phyloP scores from a whole-genome alignment of 257 asterid genomes.

The Ligustrum vulgare region DNA sequence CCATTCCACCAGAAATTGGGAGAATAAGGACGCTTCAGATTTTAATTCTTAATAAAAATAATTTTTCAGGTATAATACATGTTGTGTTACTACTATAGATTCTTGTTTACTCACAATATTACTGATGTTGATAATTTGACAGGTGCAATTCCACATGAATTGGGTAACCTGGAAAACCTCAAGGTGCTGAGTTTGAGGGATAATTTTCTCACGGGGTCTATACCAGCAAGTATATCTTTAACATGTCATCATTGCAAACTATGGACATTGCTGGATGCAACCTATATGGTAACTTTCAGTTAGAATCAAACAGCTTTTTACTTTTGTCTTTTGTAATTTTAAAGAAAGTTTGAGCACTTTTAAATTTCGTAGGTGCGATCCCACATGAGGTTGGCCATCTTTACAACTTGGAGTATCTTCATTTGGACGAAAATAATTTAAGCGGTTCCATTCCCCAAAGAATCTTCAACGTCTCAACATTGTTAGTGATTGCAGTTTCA shows the following conservation, averaged over 20 bases:
- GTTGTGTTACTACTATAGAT: too few species aligned
- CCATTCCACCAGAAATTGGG: slow-evolving; percentile 26
- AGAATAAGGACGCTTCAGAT: slow-evolving; percentile 12
- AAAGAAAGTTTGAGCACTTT: neutral
- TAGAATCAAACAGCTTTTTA: slow-evolving; percentile 14
- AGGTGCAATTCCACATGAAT: neutral
- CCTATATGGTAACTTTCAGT: slow-evolving; percentile 2
- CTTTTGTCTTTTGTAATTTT: neutral
- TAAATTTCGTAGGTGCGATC: slow-evolving; percentile 22
- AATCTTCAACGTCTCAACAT: too few species aligned
- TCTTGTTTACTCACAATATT: neutral
- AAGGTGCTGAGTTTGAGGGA: neutral
- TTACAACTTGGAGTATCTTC: slow-evolving; percentile 10
- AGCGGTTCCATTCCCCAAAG: too few species aligned
- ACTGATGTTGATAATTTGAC: neutral
- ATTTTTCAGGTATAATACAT: slow-evolving; percentile 13
- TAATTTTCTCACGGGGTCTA: slow-evolving; percentile 18
- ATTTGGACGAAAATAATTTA: neutral
- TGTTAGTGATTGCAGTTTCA: too few species aligned
- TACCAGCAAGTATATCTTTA: slow-evolving; percentile 21
- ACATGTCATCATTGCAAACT: slow-evolving; percentile 9
- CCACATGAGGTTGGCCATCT: slow-evolving; percentile 30
- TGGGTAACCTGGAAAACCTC: slow-evolving; percentile 17
- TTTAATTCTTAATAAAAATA: slow-evolving; percentile 13
- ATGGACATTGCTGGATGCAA: neutral